These are phyloP conservation scores for Phyllosticta ampelicida DNA, from an alignment of 2,329 filamentous ascomycete species.

Conservation along the genomic window DNA sequence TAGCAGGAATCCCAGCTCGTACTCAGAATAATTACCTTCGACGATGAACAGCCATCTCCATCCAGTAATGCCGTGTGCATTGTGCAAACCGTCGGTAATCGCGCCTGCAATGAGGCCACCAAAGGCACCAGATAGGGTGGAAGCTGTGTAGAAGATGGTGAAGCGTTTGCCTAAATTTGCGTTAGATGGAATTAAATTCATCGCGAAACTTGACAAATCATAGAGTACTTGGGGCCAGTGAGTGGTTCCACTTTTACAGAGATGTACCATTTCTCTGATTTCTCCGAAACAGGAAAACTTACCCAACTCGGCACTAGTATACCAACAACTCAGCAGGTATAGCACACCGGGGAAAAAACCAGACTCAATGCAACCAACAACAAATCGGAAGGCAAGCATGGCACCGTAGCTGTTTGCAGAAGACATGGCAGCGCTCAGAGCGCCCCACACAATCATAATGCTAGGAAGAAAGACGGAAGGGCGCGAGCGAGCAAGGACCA, in stretches of 20 bases:
- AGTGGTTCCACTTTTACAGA: too few relatives aligned
- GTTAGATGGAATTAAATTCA: too few relatives aligned
- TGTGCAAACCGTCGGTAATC: constrained; percentile 47
- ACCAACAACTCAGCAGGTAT: constrained; percentile 11
- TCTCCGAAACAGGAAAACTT: too few relatives aligned
- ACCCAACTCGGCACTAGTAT: constrained; percentile 8
- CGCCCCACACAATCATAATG: constrained; percentile 42
- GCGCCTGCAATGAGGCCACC: constrained; percentile 46
- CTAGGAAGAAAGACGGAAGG: constrained; percentile 33
- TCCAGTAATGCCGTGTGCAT: constrained; percentile 28
- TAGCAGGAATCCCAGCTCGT: neutral
- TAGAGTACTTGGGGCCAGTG: too few relatives aligned
- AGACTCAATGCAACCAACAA: constrained; percentile 31
- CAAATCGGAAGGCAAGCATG: constrained; percentile 35
- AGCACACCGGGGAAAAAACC: constrained; percentile 14
- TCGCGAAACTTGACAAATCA: too few relatives aligned
- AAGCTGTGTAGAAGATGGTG: constrained; percentile 50
- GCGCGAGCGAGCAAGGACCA: constrained; percentile 48
- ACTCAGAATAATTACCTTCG: constrained; percentile 18
- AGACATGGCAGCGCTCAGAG: constrained; percentile 41
- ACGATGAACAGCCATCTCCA: constrained; percentile 29
- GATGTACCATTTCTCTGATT: too few relatives aligned
- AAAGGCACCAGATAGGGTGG: constrained; percentile 49
- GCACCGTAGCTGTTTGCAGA: constrained; percentile 37
- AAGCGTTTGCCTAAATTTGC: constrained; percentile 53